Evolutionary conservation across 352 stramenopile genomes (phyloP), one percentile per base, ranked within the genome.

Genomic region (Globisporangium nodosum): DNA sequence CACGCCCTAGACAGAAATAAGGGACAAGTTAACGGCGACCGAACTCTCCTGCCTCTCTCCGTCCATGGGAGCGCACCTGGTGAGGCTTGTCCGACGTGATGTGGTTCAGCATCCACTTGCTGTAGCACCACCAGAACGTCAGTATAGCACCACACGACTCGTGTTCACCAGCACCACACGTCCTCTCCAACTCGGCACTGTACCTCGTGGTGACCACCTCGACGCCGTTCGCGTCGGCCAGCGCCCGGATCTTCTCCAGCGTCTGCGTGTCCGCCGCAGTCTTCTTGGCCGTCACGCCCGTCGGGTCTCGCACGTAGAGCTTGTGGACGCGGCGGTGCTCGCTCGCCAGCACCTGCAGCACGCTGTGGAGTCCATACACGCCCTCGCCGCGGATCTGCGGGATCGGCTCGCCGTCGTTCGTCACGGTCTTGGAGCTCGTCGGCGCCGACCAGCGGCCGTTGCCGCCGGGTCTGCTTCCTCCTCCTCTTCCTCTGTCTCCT

Each of bases 41-140:
- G 11, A 20, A 21, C 43, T 30, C 5, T 12, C 21, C 18, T 49
- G 6, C 8, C 42, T 18, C n/a, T 18, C n/a, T 30, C 6, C 18
- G 43, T 30, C 0, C n/a, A 5, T 4, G 6, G 18, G n/a, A 49
- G 43, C 27, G 24, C 16, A 89, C 81, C 64, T 92, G 84, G 59
- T 93, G 84, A 13, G 84, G 84, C 47, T 91, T 91, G 69, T 93
- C 80, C 3, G 81, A 70, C 15, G 81, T 90, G 40, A 90, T 85
- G 46, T 90, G 78, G 54, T 93, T 93, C 15, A 93, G 63, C 76
- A 85, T 88, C 81, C 81, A 91, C 67, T 93, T 93, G 70, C 77
- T 91, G 15, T 13, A 9, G 43, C 18, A 15, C 20, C 43, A 6
- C 16, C 8, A n/a, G 5, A 5, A 30, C 43, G 5, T 49, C 43